Percentiles rank a stretch among this genome's conserved stretches.
Conservation (phyloP, 2,329 filamentous ascomycete species). For the Stromatinia cepivora region DNA sequence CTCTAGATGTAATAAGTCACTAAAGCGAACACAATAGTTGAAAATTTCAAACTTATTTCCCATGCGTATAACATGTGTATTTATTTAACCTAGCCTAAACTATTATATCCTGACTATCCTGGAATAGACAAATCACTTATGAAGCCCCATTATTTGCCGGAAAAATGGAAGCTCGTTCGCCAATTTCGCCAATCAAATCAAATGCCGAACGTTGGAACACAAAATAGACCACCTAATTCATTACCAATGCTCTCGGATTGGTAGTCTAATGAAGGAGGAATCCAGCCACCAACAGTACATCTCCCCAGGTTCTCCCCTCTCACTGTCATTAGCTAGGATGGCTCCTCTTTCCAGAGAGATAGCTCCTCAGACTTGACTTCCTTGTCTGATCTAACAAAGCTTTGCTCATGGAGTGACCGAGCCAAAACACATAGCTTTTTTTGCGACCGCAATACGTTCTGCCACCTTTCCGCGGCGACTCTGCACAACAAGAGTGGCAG, state of each 20-base stretch:
- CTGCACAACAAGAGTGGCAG: not conserved
- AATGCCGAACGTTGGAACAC: rapidly evolving
- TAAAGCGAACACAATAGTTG: not conserved
- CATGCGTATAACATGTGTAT: too few species aligned
- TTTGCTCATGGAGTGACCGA: not conserved
- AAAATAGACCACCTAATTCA: not conserved
- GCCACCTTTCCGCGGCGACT: not conserved
- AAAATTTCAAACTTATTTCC: too few species aligned
- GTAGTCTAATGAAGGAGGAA: too few species aligned
- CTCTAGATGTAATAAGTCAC: not conserved
- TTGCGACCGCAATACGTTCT: not conserved
- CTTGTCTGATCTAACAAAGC: rapidly evolving
- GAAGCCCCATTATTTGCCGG: too few species aligned
- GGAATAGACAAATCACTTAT: too few species aligned
- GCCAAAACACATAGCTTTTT: not conserved
- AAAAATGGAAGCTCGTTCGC: not conserved
- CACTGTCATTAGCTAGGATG: too few species aligned
- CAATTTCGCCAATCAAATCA: not conserved
- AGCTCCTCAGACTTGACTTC: too few species aligned
- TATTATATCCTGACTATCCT: not conserved
- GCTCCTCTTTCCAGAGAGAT: rapidly evolving
- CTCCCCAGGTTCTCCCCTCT: rapidly evolving
- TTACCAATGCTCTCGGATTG: not conserved
- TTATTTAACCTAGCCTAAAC: not conserved
- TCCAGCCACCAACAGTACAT: not conserved